Percentiles rank a stretch among this genome's conserved stretches.
phyloP scores from a whole-genome alignment of 495 filamentous ascomycete genomes.

The Penicillium herquei region DNA sequence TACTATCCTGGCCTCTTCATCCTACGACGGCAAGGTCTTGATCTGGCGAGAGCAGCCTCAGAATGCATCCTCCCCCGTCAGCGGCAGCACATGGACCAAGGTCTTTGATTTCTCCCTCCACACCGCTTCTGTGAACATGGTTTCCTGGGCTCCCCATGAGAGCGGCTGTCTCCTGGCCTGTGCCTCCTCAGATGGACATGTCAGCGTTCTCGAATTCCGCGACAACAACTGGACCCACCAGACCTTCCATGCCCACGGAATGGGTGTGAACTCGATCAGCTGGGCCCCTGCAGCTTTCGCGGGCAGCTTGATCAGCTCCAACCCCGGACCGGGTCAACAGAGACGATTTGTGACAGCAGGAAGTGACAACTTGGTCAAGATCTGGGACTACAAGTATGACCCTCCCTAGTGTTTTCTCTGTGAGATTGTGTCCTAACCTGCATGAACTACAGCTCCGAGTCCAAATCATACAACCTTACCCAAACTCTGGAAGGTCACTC shows the following conservation, averaged over 20 bases:
- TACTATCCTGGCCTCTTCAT: constrained; percentile 91
- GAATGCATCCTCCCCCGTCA: constrained; percentile 41
- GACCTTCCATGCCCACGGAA: constrained; percentile 86
- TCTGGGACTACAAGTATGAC: constrained; percentile 70
- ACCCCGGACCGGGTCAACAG: constrained; percentile 57
- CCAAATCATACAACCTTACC: constrained; percentile 51
- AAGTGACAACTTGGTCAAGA: constrained; percentile 86
- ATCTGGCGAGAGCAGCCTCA: constrained; percentile 90
- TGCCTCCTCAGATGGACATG: constrained; percentile 88
- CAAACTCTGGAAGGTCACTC: constrained; percentile 72
- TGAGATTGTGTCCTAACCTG: constrained; percentile 8
- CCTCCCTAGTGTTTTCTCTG: background rate
- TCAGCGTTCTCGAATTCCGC: constrained; percentile 91
- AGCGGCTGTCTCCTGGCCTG: constrained; percentile 91
- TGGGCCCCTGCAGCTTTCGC: constrained; percentile 86
- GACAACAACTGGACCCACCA: constrained; percentile 84
- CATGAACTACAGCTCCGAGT: constrained; percentile 41
- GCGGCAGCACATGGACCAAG: constrained; percentile 64
- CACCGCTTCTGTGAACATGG: constrained; percentile 92
- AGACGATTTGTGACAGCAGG: constrained; percentile 91
- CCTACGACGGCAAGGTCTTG: constrained; percentile 95
- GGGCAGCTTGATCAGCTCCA: constrained; percentile 73
- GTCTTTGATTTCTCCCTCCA: constrained; percentile 90
- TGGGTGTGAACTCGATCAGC: constrained; percentile 90
- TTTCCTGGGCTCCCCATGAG: constrained; percentile 96